phyloP scores from a whole-genome alignment of 805 yeast genomes.

The Wickerhamiella domercqiae region DNA sequence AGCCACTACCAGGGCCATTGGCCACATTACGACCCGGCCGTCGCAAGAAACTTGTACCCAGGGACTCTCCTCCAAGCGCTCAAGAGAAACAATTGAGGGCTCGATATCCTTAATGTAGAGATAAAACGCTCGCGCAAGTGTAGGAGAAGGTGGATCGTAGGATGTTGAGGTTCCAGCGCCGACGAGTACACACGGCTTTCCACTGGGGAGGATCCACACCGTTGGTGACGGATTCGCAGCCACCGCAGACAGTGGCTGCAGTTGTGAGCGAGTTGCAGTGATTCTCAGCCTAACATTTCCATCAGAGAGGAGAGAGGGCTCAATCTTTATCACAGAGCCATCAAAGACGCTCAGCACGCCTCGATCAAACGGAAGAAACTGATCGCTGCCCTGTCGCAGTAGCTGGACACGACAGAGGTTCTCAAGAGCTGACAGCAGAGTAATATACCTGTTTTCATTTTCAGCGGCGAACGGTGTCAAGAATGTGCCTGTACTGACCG shows the following conservation, averaged over 20 bases:
- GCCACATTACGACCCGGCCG: constrained; percentile 16
- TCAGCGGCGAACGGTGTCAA: constrained; percentile 11
- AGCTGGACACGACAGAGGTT: constrained; percentile 10
- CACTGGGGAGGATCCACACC: constrained; percentile 18
- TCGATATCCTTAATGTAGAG: constrained; percentile 4
- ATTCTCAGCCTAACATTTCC: constrained; percentile 13
- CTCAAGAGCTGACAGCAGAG: constrained; percentile 14
- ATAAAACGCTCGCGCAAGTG: constrained; percentile 12
- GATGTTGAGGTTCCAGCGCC: constrained; percentile 5
- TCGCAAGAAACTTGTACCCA: constrained; percentile 16
- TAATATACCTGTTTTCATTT: constrained; percentile 8
- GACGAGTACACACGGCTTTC: constrained; percentile 9
- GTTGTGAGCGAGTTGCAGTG: constrained; percentile 6
- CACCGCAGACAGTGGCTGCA: constrained; percentile 7
- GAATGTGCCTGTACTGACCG: constrained; percentile 11
- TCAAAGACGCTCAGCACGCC: constrained; percentile 8
- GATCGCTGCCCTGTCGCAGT: constrained; percentile 6
- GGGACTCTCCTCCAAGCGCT: constrained; percentile 9
- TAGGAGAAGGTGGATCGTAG: constrained; percentile 10
- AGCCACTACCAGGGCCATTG: constrained; percentile 10
- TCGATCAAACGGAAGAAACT: constrained; percentile 13
- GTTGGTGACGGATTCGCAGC: constrained; percentile 7
- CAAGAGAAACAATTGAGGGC: constrained; percentile 4
- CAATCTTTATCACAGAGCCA: constrained; percentile 12
- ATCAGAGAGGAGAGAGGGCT: constrained; percentile 9